Percentiles rank a stretch among this genome's conserved stretches.
Conservation (phyloP, 192 early-diverging fungal genomes). For the Backusella sp. region DNA sequence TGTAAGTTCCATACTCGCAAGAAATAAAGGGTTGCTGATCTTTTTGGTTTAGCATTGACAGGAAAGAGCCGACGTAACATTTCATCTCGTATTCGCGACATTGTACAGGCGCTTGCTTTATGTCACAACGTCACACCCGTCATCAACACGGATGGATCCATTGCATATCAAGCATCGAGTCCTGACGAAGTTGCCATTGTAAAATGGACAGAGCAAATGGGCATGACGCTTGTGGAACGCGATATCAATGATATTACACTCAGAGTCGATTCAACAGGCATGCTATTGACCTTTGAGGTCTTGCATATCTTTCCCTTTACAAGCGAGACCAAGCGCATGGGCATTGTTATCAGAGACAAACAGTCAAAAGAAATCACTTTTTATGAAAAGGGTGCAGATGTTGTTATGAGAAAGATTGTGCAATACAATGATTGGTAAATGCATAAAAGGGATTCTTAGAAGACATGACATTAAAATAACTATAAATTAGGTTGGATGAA, state of each 20-base stretch:
- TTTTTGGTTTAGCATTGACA: slow-evolving; percentile 21
- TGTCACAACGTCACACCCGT: slow-evolving; percentile 93
- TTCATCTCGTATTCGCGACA: slow-evolving; percentile 80
- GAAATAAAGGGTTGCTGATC: not conserved
- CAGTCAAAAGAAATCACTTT: slow-evolving; percentile 78
- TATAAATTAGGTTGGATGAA: slow-evolving; percentile 70
- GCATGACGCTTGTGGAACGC: slow-evolving; percentile 77
- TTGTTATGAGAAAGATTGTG: slow-evolving; percentile 86
- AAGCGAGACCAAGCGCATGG: slow-evolving; percentile 97
- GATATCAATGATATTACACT: slow-evolving; percentile 69
- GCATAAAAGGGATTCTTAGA: not conserved
- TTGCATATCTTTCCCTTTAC: slow-evolving; percentile 98
- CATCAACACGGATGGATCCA: slow-evolving; percentile 52
- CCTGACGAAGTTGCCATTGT: slow-evolving; percentile 98
- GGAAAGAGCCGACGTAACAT: slow-evolving; percentile 79
- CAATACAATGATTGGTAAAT: slow-evolving; percentile 85
- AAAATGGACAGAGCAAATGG: slow-evolving; percentile 87
- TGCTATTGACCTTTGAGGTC: slow-evolving; percentile 68
- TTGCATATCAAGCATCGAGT: slow-evolving; percentile 91
- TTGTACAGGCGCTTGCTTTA: slow-evolving; percentile 82
- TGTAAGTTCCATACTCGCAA: slow-evolving; percentile 19
- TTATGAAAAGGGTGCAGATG: slow-evolving; percentile 93
- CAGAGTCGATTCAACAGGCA: slow-evolving; percentile 50
- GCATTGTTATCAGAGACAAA: slow-evolving; percentile 79
- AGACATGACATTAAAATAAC: not conserved